Percentiles rank a stretch among this genome's conserved stretches.
These are phyloP conservation scores for Acacia melanoxylon DNA, from an alignment of 306 rosid genomes.

Conservation along the genomic window DNA sequence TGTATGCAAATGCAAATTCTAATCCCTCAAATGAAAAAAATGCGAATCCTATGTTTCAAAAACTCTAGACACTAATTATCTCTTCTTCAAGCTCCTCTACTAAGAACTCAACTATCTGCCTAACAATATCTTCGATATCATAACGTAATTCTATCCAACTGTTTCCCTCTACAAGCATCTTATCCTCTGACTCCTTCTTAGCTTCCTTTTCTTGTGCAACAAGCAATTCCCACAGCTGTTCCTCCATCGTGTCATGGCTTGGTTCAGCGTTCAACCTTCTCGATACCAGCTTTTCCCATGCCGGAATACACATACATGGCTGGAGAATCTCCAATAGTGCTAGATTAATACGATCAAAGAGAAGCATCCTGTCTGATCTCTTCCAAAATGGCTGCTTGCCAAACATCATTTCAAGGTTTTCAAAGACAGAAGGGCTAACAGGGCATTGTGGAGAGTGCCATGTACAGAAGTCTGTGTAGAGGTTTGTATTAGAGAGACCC, in stretches of 20 bases:
- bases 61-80: conserved; percentile 45
- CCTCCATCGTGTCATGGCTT: conserved; percentile 55
- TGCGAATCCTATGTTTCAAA: conserved; percentile 28
- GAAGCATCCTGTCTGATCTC: conserved; percentile 73
- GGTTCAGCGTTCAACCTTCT: conserved; percentile 53
- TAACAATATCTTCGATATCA: conserved; percentile 60
- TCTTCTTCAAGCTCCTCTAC: conserved; percentile 66
- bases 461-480: conserved; percentile 40
- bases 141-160: conserved; percentile 61
- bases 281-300: conserved; percentile 52
- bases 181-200: conserved; percentile 36
- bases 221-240: conserved; percentile 72
- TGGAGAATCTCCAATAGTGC: conserved; percentile 56
- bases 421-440: conserved; percentile 59
- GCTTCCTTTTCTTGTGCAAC: conserved; percentile 57
- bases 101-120: conserved; percentile 61
- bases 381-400: conserved; percentile 75
- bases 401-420: conserved; percentile 72
- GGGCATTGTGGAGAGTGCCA: conserved; percentile 66
- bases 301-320: conserved; percentile 52
- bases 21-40: conserved; percentile 23
- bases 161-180: conserved; percentile 52
- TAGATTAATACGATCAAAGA: conserved; percentile 71
- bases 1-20: conserved; percentile 25
- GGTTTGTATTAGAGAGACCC: conserved; percentile 33